phyloP scores from a whole-genome alignment of 2,329 filamentous ascomycete species.

The Thelonectria rubi region DNA sequence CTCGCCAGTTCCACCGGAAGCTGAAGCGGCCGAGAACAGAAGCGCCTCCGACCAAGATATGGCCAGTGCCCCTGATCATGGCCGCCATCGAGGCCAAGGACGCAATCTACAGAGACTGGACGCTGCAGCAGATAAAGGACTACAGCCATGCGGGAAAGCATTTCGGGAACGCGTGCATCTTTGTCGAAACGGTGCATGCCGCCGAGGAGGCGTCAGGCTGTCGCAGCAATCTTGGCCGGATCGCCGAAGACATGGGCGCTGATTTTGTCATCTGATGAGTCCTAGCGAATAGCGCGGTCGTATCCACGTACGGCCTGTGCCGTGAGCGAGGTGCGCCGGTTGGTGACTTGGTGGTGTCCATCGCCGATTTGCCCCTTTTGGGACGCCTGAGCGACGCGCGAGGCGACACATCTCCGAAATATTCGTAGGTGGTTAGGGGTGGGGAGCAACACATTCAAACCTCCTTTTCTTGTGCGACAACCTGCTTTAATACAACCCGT shows the following conservation, averaged over 20 bases:
- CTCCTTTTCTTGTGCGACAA: too few species aligned
- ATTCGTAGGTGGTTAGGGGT: too few species aligned
- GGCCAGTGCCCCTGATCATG: not conserved
- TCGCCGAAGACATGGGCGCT: not conserved
- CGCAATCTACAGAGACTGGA: not conserved
- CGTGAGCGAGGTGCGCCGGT: too few species aligned
- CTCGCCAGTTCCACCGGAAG: too few species aligned
- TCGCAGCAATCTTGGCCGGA: not conserved
- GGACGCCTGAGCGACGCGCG: too few species aligned
- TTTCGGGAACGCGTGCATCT: not conserved
- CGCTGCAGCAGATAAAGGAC: not conserved
- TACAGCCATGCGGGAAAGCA: not conserved
- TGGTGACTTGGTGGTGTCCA: too few species aligned
- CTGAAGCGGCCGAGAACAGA: not conserved
- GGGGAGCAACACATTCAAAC: too few species aligned
- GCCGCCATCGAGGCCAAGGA: not conserved
- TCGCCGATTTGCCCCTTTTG: too few species aligned
- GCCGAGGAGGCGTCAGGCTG: not conserved
- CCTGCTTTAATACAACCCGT: too few species aligned
- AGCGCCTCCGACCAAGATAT: conserved; percentile 1
- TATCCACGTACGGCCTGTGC: too few species aligned
- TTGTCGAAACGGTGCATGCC: conserved; percentile 2
- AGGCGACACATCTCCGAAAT: too few species aligned
- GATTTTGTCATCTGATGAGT: not conserved
- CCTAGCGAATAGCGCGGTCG: too few species aligned